Conservation (phyloP, 257 asterid species). For the Thymus quinquecostatus region DNA sequence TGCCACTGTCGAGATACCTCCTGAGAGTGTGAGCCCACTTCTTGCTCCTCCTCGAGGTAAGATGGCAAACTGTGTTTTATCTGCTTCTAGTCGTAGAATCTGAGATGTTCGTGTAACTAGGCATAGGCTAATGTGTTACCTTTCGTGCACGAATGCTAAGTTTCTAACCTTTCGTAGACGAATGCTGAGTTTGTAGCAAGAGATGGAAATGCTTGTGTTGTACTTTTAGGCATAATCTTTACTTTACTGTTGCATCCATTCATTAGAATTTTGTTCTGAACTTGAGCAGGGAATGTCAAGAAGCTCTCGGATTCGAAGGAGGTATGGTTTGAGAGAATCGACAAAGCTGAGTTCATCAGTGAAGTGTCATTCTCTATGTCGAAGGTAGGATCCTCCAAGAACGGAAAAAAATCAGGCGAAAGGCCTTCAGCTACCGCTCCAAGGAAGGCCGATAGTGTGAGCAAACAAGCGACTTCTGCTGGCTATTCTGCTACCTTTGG, state of each 20-base stretch:
- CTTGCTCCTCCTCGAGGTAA: slow-evolving; percentile 9
- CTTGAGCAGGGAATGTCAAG: slow-evolving; percentile 14
- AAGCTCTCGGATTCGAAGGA: background rate
- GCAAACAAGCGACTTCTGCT: background rate
- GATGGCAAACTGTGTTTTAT: background rate
- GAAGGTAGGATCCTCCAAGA: slow-evolving; percentile 8
- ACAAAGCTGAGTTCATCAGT: slow-evolving; percentile 19
- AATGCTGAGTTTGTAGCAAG: background rate
- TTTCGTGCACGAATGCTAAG: background rate
- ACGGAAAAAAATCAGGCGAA: background rate
- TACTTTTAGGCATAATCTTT: no score
- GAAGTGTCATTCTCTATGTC: background rate
- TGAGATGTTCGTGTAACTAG: background rate
- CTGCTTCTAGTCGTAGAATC: background rate
- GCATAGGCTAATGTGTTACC: background rate
- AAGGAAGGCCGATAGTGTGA: background rate
- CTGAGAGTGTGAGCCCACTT: background rate
- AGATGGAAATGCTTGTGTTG: background rate
- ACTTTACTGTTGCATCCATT: slow-evolving; percentile 3
- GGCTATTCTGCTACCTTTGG: background rate
- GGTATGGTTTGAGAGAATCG: slow-evolving; percentile 3
- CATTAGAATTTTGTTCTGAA: background rate
- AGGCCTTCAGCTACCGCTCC: slow-evolving; percentile 6
- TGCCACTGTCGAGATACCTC: background rate
- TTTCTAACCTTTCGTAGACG: background rate